phyloP scores from a whole-genome alignment of 495 filamentous ascomycete genomes.

The Penicillium macrosclerotiorum region DNA sequence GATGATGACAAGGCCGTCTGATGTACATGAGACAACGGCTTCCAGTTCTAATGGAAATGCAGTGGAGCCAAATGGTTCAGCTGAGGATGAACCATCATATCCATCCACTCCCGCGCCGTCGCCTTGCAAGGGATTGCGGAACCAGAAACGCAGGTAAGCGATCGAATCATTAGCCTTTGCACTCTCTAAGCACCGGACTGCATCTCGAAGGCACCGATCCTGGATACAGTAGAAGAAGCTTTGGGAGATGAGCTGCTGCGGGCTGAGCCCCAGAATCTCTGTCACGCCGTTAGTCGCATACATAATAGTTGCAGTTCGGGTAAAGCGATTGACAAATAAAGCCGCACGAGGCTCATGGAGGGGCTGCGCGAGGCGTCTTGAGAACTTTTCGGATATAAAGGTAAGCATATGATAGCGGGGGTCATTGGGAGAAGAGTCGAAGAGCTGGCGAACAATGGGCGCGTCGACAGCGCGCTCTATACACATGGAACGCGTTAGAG shows the following conservation, averaged over 20 bases:
- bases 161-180: constrained; percentile 94
- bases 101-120: constrained; percentile 28
- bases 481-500: not conserved
- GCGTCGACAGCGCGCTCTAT: constrained; percentile 77
- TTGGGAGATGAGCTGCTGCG: constrained; percentile 17
- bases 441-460: constrained; percentile 72
- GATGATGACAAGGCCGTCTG: constrained; percentile 83
- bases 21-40: constrained; percentile 87
- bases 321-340: constrained; percentile 85
- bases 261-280: constrained; percentile 67
- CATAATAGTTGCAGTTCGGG: constrained; percentile 78
- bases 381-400: constrained; percentile 81
- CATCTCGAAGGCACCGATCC: constrained; percentile 61
- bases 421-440: constrained; percentile 78
- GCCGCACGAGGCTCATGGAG: constrained; percentile 78
- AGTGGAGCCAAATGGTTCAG: not conserved
- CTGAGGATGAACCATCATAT: not conserved
- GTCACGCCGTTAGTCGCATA: constrained; percentile 76
- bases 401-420: constrained; percentile 90
- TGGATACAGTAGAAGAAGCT: constrained; percentile 30
- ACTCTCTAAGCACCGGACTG: constrained; percentile 73
- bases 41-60: constrained; percentile 63
- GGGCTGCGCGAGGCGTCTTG: constrained; percentile 55
- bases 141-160: constrained; percentile 89
- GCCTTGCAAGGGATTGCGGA: constrained; percentile 64